Conservation (phyloP, 1,139 yeast genomes). For the Nakaseomyces nivariensis region DNA sequence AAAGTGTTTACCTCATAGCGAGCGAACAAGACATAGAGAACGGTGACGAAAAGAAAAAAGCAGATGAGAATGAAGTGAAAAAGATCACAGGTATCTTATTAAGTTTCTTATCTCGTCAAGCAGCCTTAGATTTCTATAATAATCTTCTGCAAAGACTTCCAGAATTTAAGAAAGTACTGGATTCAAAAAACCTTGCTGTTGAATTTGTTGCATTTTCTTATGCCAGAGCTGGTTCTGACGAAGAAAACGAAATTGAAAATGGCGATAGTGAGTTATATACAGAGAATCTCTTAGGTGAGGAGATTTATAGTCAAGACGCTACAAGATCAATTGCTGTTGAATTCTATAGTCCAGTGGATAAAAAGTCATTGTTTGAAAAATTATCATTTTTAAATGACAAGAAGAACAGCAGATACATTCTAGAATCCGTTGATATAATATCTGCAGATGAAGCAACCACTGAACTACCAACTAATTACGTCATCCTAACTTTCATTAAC, state of each 20-base stretch:
- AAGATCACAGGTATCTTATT: conserved; percentile 21
- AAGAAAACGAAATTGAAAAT: conserved; percentile 4
- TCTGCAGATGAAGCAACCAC: conserved; percentile 31
- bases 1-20: conserved; percentile 30
- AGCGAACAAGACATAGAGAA: conserved; percentile 11
- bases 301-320: conserved; percentile 16
- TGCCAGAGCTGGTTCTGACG: conserved; percentile 1
- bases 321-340: conserved; percentile 24
- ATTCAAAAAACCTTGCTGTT: conserved; percentile 39
- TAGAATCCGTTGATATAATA: conserved; percentile 57
- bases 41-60: conserved; percentile 14
- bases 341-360: conserved; percentile 12
- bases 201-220: conserved; percentile 64
- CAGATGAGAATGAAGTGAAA: conserved; percentile 4
- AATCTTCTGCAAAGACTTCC: conserved; percentile 35
- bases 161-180: conserved; percentile 35
- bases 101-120: conserved; percentile 37
- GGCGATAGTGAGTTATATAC: conserved; percentile 26
- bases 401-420: conserved; percentile 44
- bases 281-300: background rate
- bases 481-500: conserved; percentile 70
- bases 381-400: conserved; percentile 30
- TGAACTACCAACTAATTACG: conserved; percentile 40
- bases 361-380: conserved; percentile 40
- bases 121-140: conserved; percentile 39